Evolutionary conservation across 2,329 filamentous ascomycete genomes (phyloP).

Genomic region (Colletotrichum destructivum): DNA sequence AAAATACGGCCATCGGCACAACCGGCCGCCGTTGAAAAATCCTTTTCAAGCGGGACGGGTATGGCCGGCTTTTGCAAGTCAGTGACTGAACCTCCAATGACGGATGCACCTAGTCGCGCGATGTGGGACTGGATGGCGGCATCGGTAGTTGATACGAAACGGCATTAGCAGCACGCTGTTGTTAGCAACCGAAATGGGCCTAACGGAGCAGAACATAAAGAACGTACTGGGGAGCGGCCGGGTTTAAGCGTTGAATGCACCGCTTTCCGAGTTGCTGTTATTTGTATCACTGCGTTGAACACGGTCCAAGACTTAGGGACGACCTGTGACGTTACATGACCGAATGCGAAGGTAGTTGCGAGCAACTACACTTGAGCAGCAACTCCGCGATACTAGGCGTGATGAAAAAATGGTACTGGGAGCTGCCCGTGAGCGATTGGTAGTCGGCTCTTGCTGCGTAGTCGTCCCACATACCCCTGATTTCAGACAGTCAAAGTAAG

Average conservation of each 20-base stretch:
- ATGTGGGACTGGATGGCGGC: conserved; percentile 9
- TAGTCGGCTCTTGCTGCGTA: neutral
- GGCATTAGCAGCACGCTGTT: neutral
- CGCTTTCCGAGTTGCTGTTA: neutral
- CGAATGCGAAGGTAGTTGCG: neutral
- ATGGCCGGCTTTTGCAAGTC: conserved; percentile 2
- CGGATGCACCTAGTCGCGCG: neutral
- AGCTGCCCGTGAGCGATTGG: neutral
- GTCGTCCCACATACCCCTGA: neutral
- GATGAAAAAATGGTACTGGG: neutral
- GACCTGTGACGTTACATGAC: too few species aligned
- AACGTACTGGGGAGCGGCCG: neutral
- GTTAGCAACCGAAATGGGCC: neutral
- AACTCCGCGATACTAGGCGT: too few species aligned
- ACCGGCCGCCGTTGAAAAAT: conserved; percentile 8
- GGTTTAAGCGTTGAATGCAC: too few species aligned
- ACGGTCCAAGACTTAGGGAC: neutral
- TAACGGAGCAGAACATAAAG: neutral
- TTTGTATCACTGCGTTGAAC: neutral
- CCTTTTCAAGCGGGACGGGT: conserved; percentile 3
- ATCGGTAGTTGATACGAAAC: conserved; percentile 8
- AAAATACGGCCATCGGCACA: neutral
- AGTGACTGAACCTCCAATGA: neutral
- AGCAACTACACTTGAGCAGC: too few species aligned
- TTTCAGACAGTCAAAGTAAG: neutral